A percentile compares a stretch with the other conserved stretches of the same genome.
Conservation (phyloP, 371 early-diverging fungal genomes). For the Saksenaea oblongispora region DNA sequence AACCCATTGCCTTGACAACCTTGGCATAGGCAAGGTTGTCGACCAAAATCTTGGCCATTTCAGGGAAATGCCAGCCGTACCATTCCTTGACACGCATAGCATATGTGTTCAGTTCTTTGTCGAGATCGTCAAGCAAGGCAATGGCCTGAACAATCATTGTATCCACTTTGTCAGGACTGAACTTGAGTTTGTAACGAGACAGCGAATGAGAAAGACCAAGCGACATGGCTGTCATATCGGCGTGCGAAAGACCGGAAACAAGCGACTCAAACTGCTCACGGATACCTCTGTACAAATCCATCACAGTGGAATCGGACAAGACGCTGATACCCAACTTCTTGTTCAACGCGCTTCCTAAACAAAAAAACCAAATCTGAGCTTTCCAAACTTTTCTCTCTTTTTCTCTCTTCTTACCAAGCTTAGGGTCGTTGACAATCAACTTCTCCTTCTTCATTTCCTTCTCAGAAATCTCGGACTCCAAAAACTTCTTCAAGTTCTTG, state of each 20-base stretch:
- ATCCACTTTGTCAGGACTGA: constrained; percentile 92
- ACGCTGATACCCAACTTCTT: constrained; percentile 93
- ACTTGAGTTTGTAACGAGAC: constrained; percentile 90
- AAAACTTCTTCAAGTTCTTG: constrained; percentile 90
- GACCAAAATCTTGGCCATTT: constrained; percentile 78
- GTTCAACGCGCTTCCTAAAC: constrained; percentile 76
- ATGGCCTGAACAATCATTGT: constrained; percentile 97
- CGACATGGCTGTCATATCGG: constrained; percentile 87
- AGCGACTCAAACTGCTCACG: constrained; percentile 79
- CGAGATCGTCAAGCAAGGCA: constrained; percentile 89
- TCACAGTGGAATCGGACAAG: constrained; percentile 80
- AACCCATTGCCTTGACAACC: constrained; percentile 70
- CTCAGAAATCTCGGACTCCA: constrained; percentile 78
- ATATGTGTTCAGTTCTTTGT: constrained; percentile 96
- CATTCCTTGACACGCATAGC: constrained; percentile 97
- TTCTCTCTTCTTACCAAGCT: constrained; percentile 73
- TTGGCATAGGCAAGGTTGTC: constrained; percentile 80
- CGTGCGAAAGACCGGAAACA: constrained; percentile 65
- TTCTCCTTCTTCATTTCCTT: constrained; percentile 89
- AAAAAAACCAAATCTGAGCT: not conserved
- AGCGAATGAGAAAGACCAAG: constrained; percentile 81
- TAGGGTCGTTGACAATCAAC: constrained; percentile 90
- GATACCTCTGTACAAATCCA: constrained; percentile 94
- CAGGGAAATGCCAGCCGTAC: constrained; percentile 95
- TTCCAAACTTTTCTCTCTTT: not conserved